These are phyloP conservation scores for Podaxis sp. DNA, from an alignment of 768 basidiomycete species.

Conservation along the genomic window DNA sequence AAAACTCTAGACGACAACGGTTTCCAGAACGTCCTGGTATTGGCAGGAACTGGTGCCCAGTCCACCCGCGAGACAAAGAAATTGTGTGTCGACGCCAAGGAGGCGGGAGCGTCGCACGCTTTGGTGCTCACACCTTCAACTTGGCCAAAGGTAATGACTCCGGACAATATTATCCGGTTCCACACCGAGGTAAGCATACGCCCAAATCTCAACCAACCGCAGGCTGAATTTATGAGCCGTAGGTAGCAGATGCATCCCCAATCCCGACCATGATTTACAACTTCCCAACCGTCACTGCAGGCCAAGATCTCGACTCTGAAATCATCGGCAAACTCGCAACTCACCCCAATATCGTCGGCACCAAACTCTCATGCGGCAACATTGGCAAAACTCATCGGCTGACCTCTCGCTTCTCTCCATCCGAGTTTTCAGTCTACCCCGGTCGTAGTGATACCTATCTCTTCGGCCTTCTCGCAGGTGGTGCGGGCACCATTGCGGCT, in stretches of 20 bases:
- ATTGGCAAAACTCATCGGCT: slow-evolving; percentile 82
- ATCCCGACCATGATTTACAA: slow-evolving; percentile 82
- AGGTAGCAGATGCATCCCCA: slow-evolving; percentile 68
- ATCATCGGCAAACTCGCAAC: slow-evolving; percentile 59
- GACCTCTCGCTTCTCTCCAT: slow-evolving; percentile 47
- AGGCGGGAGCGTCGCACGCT: slow-evolving; percentile 77
- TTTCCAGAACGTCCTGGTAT: slow-evolving; percentile 60
- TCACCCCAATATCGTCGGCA: slow-evolving; percentile 84
- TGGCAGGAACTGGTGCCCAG: slow-evolving; percentile 83
- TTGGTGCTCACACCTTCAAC: slow-evolving; percentile 73
- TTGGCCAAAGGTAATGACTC: slow-evolving; percentile 63
- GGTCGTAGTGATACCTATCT: slow-evolving; percentile 71
- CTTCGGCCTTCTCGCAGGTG: slow-evolving; percentile 55
- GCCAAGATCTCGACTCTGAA: slow-evolving; percentile 83
- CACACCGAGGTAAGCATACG: slow-evolving; percentile 48
- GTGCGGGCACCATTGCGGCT: slow-evolving; percentile 64
- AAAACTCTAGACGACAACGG: slow-evolving; percentile 70
- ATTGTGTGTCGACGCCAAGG: slow-evolving; percentile 68
- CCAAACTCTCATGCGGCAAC: slow-evolving; percentile 80
- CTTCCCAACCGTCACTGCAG: slow-evolving; percentile 77
- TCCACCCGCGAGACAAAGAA: slow-evolving; percentile 71
- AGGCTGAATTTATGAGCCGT: neutral
- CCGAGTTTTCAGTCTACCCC: slow-evolving; percentile 66
- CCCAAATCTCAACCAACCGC: neutral
- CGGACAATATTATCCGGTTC: slow-evolving; percentile 59